Evolutionary conservation across 1,284 basidiomycete genomes (phyloP).

Genomic region (Pisolithus thermaeus): DNA sequence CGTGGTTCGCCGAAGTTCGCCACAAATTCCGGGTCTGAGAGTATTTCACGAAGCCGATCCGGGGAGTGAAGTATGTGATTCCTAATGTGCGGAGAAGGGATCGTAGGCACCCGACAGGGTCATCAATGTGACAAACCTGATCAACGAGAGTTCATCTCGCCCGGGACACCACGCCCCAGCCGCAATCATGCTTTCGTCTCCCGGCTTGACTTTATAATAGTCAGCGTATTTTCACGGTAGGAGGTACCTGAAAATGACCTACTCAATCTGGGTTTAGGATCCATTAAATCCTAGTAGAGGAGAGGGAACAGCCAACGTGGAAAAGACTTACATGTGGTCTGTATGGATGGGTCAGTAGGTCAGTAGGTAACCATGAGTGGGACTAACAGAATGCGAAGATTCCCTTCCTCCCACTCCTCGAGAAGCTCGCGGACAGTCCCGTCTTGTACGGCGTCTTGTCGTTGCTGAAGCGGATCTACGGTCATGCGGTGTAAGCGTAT

Average conservation of each 20-base stretch:
- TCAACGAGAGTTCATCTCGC: conserved; percentile 68
- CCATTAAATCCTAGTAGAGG: background rate
- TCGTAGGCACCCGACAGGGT: too few relatives aligned
- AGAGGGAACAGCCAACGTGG: background rate
- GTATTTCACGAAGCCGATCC: conserved; percentile 55
- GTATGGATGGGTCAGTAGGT: conserved; percentile 9
- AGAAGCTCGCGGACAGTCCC: conserved; percentile 71
- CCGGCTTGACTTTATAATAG: conserved; percentile 55
- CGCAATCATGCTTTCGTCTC: conserved; percentile 64
- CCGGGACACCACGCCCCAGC: conserved; percentile 83
- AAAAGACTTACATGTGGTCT: conserved; percentile 37
- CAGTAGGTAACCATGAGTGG: background rate
- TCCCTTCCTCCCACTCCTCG: conserved; percentile 74
- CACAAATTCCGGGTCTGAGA: conserved; percentile 64
- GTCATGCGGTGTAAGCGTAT: background rate
- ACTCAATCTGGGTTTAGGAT: conserved; percentile 17
- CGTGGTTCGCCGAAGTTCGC: conserved; percentile 66
- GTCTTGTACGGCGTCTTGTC: conserved; percentile 93
- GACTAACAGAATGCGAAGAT: conserved; percentile 70
- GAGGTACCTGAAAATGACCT: conserved; percentile 1
- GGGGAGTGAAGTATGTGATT: conserved; percentile 62
- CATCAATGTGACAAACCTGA: conserved; percentile 44
- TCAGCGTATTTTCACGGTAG: background rate
- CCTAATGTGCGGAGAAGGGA: conserved; percentile 31
- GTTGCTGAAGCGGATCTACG: conserved; percentile 82